Percentiles rank a stretch among this genome's conserved stretches.
Conservation (phyloP, 208 protist species). For the Acanthamoeba divionensis region DNA sequence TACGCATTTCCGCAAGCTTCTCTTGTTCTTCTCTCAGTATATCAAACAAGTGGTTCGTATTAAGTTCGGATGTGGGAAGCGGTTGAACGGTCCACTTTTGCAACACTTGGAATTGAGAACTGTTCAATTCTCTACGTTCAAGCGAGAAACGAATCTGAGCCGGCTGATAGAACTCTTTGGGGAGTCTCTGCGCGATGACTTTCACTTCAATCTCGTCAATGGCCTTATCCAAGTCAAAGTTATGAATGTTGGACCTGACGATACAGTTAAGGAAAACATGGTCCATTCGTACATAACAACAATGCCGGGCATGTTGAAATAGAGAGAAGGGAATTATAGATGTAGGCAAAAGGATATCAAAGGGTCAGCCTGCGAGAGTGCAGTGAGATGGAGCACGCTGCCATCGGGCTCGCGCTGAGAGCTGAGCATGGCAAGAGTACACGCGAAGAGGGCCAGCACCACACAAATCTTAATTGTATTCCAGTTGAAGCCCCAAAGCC, state of each 20-base stretch:
- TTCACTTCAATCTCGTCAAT: not conserved
- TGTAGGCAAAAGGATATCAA: not conserved
- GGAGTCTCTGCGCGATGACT: not conserved
- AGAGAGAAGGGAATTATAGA: not conserved
- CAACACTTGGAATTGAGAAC: not conserved
- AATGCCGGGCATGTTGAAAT: not conserved
- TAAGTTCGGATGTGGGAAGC: not conserved
- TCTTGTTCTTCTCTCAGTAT: not conserved
- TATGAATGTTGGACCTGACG: not conserved
- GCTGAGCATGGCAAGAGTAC: not conserved
- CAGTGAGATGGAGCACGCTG: not conserved
- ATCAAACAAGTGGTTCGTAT: not conserved
- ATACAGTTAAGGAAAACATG: not conserved
- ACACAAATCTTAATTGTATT: not conserved
- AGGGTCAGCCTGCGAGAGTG: not conserved
- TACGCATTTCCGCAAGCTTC: not conserved
- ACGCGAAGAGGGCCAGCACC: constrained; percentile 1
- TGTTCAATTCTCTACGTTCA: not conserved
- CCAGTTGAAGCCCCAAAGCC: not conserved
- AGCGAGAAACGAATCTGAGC: not conserved
- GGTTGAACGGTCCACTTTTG: not conserved
- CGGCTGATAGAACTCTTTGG: not conserved
- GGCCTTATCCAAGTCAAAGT: not conserved
- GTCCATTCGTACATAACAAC: not conserved
- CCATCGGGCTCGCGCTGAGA: constrained; percentile 2